A percentile compares a stretch with the other conserved stretches of the same genome.
phyloP scores from a whole-genome alignment of 2,329 filamentous ascomycete genomes.

The Verticillium longisporum region DNA sequence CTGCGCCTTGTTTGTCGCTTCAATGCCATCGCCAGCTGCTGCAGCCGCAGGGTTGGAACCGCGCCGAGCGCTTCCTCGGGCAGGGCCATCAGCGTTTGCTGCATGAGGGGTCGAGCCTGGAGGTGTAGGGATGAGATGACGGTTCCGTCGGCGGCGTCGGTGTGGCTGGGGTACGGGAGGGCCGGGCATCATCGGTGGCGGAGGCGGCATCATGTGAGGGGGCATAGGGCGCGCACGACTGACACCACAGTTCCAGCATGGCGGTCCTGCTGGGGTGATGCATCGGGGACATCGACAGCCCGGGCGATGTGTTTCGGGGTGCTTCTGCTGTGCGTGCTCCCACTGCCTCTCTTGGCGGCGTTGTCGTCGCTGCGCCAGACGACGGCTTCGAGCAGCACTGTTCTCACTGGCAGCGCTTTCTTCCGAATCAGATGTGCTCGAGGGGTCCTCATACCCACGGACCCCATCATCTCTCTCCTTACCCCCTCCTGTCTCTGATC shows the following conservation, averaged over 20 bases:
- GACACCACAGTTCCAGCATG: conserved; percentile 35
- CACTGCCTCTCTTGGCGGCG: conserved; percentile 19
- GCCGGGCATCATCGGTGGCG: conserved; percentile 9
- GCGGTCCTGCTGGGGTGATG: conserved; percentile 20
- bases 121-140: conserved; percentile 7
- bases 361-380: conserved; percentile 23
- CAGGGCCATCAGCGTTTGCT: neutral
- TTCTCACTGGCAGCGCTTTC: conserved; percentile 26
- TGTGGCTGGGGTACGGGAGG: conserved; percentile 6
- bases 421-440: conserved; percentile 21
- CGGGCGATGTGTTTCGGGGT: conserved; percentile 35
- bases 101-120: conserved; percentile 5
- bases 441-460: conserved; percentile 24
- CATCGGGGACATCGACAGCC: conserved; percentile 37
- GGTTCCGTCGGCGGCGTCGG: conserved; percentile 9
- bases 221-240: conserved; percentile 20
- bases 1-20: conserved; percentile 10
- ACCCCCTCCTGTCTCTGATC: conserved; percentile 32
- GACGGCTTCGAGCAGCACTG: conserved; percentile 24
- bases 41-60: conserved; percentile 2
- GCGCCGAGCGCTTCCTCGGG: neutral
- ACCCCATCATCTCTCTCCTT: conserved; percentile 26
- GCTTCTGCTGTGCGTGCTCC: conserved; percentile 33
- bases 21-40: conserved; percentile 8
- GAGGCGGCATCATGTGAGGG: conserved; percentile 11